Conservation (phyloP, 1,284 basidiomycete species). For the Fomitopsis palustris region DNA sequence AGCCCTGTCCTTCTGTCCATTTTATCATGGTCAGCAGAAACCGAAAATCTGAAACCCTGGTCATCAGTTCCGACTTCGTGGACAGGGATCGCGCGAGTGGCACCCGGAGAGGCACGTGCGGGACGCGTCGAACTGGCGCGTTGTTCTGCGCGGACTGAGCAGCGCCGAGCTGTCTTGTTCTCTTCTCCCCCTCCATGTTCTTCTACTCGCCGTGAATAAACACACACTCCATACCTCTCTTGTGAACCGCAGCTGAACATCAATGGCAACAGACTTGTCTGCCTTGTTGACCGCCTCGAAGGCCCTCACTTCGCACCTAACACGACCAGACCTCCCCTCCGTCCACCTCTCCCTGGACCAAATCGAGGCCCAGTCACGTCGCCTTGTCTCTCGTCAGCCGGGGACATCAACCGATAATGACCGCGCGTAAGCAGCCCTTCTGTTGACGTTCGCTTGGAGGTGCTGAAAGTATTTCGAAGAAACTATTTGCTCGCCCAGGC, state of each 20-base stretch:
- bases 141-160: too few relatives aligned
- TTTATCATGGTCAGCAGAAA: too few relatives aligned
- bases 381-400: slow-evolving; percentile 71
- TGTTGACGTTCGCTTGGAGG: not conserved
- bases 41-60: too few relatives aligned
- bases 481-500: slow-evolving; percentile 88
- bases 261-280: slow-evolving; percentile 57
- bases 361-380: slow-evolving; percentile 84
- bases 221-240: not conserved
- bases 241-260: not conserved
- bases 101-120: not conserved
- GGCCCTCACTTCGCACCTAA: slow-evolving; percentile 71
- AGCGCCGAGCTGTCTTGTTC: not conserved
- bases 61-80: too few relatives aligned
- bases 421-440: slow-evolving; percentile 56
- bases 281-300: slow-evolving; percentile 68
- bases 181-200: not conserved
- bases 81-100: not conserved
- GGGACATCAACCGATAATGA: slow-evolving; percentile 60
- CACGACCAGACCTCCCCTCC: slow-evolving; percentile 75
- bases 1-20: too few relatives aligned
- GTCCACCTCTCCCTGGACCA: slow-evolving; percentile 89
- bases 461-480: slow-evolving; percentile 31
- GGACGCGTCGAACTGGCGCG: not conserved
- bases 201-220: not conserved